Conservation (phyloP, 257 asterid species). For the Nicotiana attenuata region DNA sequence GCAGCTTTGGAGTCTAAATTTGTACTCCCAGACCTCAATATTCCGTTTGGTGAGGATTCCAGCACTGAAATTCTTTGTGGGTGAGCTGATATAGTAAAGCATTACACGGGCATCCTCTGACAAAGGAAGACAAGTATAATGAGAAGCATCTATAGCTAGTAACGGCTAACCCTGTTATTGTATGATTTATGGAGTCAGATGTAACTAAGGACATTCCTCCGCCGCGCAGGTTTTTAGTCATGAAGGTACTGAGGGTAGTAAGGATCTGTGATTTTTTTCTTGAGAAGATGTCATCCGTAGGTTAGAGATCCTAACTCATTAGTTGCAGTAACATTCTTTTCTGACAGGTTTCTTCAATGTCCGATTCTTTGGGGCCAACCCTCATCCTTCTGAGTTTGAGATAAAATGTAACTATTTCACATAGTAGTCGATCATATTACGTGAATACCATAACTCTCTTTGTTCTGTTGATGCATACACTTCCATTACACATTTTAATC, state of each 20-base stretch:
- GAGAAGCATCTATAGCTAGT: slow-evolving; percentile 5
- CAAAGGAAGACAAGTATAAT: not conserved
- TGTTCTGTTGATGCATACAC: not conserved
- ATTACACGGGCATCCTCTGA: not conserved
- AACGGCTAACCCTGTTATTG: not conserved
- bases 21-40: slow-evolving; percentile 42
- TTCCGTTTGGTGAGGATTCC: slow-evolving; percentile 32
- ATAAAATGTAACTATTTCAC: slow-evolving; percentile 9
- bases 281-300: not conserved
- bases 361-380: slow-evolving; percentile 14
- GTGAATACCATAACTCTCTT: not conserved
- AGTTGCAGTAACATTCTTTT: slow-evolving; percentile 10
- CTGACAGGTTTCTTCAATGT: slow-evolving; percentile 13
- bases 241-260: slow-evolving; percentile 18
- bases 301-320: slow-evolving; percentile 14
- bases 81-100: not conserved
- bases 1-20: slow-evolving; percentile 6
- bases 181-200: not conserved
- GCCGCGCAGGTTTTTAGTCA: not conserved
- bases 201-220: slow-evolving; percentile 5
- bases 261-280: slow-evolving; percentile 6
- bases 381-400: slow-evolving; percentile 9
- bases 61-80: slow-evolving; percentile 1
- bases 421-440: not conserved
- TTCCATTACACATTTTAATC: not conserved